Percentiles rank a stretch among this genome's conserved stretches.
Evolutionary conservation across 2,329 filamentous ascomycete species (phyloP).

Genomic region (Aspergillus neoniger): DNA sequence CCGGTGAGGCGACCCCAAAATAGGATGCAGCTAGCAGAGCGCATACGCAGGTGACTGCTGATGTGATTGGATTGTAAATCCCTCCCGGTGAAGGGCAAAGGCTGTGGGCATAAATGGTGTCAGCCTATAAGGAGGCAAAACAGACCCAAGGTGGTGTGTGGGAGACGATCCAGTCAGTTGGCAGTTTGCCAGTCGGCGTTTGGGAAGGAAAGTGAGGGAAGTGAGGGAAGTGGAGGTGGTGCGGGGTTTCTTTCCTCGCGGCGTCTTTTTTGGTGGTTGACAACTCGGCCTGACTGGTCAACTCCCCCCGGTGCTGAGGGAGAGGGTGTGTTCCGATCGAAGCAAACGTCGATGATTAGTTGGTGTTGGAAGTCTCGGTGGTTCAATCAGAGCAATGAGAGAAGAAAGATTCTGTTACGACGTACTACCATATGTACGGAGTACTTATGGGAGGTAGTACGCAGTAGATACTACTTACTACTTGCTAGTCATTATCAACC

Average conservation of each 20-base stretch:
- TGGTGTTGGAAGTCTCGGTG: not conserved
- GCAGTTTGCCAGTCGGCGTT: constrained; percentile 1
- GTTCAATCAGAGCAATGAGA: not conserved
- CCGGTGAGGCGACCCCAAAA: constrained; percentile 21
- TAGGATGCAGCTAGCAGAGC: constrained; percentile 9
- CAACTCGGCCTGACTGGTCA: constrained; percentile 1
- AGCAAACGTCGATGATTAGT: not conserved
- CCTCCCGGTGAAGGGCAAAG: constrained; percentile 18
- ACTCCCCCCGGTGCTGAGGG: not conserved
- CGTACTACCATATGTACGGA: too few species aligned
- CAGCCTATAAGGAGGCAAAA: constrained; percentile 12
- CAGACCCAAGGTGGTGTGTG: constrained; percentile 10
- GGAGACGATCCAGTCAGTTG: constrained; percentile 15
- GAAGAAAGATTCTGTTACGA: not conserved
- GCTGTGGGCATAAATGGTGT: not conserved
- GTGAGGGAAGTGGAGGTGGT: constrained; percentile 7
- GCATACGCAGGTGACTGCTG: not conserved
- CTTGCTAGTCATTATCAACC: too few species aligned
- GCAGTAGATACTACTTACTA: too few species aligned
- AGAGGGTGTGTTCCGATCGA: not conserved
- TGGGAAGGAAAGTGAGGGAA: not conserved
- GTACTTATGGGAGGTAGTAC: too few species aligned
- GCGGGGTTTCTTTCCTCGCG: constrained; percentile 21
- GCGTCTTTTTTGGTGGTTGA: not conserved
- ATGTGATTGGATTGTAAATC: constrained; percentile 18